Conservation (phyloP, 2,329 filamentous ascomycete genomes). For the Penicillium sp. region DNA sequence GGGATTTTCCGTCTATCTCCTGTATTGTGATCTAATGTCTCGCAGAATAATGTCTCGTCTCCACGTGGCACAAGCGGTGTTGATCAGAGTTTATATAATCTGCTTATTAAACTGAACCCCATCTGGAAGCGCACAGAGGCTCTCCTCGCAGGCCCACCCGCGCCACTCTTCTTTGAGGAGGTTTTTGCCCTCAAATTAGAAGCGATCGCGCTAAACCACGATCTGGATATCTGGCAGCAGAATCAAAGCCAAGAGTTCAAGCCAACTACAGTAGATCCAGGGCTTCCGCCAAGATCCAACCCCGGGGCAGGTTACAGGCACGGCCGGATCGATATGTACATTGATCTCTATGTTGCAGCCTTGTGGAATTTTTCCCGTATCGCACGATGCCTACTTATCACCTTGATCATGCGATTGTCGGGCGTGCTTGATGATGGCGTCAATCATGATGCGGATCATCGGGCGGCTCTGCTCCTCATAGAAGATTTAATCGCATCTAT, state of each 20-base stretch:
- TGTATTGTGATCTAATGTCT: not conserved
- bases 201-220: not conserved
- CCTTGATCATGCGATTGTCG: not conserved
- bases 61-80: not conserved
- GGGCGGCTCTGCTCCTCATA: not conserved
- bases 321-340: not conserved
- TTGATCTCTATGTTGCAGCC: not conserved
- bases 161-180: not conserved
- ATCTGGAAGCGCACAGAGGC: not conserved
- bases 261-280: not conserved
- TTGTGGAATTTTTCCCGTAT: not conserved
- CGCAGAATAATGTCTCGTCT: not conserved
- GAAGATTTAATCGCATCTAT: not conserved
- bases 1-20: not conserved
- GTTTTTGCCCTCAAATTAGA: not conserved
- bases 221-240: not conserved
- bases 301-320: not conserved
- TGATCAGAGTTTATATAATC: not conserved
- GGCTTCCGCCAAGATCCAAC: not conserved
- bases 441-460: not conserved
- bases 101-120: not conserved
- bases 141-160: not conserved
- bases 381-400: not conserved
- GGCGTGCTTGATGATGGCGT: not conserved
- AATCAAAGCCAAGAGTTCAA: not conserved